phyloP scores from a whole-genome alignment of 768 basidiomycete species.

The Podaxis sp. region DNA sequence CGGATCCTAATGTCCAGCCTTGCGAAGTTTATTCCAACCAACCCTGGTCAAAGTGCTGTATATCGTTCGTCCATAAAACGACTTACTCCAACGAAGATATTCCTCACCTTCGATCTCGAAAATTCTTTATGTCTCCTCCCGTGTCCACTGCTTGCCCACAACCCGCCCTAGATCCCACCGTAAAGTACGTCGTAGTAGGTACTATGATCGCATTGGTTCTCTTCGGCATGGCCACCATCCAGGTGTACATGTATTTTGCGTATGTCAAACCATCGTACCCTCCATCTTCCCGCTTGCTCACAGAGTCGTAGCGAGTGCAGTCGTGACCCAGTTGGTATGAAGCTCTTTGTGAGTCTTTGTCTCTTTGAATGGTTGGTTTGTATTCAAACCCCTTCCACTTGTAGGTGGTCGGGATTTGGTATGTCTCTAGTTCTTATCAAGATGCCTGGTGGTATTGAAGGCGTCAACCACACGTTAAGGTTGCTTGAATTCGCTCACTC shows the following conservation, averaged over 20 bases:
- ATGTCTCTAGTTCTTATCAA: background rate
- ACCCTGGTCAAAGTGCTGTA: background rate
- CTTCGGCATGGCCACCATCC: constrained; percentile 1
- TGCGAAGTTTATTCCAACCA: background rate
- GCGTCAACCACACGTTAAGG: background rate
- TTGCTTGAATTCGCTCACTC: background rate
- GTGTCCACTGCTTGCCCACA: background rate
- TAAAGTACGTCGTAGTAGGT: background rate
- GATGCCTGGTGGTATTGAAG: background rate
- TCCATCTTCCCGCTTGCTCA: background rate
- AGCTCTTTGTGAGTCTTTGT: background rate
- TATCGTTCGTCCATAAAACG: background rate
- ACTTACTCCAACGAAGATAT: background rate
- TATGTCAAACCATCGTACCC: background rate
- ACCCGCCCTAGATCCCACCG: background rate
- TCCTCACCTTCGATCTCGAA: background rate
- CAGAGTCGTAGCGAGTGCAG: background rate
- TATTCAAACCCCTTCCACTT: background rate
- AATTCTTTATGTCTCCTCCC: background rate
- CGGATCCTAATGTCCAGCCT: background rate
- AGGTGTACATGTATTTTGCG: constrained; percentile 2
- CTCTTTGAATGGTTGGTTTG: background rate
- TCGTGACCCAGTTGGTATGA: background rate
- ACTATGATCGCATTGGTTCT: constrained; percentile 1
- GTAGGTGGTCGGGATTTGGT: background rate